These are phyloP conservation scores for Macrolepiota fuliginosa DNA, from an alignment of 768 basidiomycete species.

Conservation along the genomic window DNA sequence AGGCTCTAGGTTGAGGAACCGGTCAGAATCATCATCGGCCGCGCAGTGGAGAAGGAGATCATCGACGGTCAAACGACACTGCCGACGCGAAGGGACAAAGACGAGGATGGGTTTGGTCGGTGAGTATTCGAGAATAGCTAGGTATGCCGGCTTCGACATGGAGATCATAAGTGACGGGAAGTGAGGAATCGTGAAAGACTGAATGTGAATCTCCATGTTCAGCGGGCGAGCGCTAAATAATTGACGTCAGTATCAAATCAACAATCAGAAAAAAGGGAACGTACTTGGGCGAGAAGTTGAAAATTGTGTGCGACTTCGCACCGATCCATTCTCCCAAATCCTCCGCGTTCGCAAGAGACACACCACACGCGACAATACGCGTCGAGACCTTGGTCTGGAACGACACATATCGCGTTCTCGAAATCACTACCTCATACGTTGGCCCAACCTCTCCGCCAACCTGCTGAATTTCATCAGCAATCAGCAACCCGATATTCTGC, in stretches of 20 bases:
- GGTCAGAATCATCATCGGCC: slow-evolving; percentile 80
- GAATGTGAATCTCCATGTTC: slow-evolving; percentile 96
- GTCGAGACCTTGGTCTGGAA: slow-evolving; percentile 92
- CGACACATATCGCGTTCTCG: slow-evolving; percentile 94
- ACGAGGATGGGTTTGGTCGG: slow-evolving; percentile 83
- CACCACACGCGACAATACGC: slow-evolving; percentile 82
- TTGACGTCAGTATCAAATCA: neutral
- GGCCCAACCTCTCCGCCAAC: slow-evolving; percentile 95
- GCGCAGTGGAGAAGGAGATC: slow-evolving; percentile 87
- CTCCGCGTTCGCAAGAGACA: slow-evolving; percentile 90
- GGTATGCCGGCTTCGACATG: slow-evolving; percentile 98
- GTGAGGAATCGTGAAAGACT: slow-evolving; percentile 95
- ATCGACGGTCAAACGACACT: slow-evolving; percentile 91
- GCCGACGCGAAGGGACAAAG: slow-evolving; percentile 91
- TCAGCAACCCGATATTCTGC: slow-evolving; percentile 87
- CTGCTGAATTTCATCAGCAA: slow-evolving; percentile 90
- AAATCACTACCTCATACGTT: slow-evolving; percentile 95
- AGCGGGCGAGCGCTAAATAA: slow-evolving; percentile 81
- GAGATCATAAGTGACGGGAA: slow-evolving; percentile 98
- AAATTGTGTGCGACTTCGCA: slow-evolving; percentile 88
- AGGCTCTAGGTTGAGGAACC: slow-evolving; percentile 87
- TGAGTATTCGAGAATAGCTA: slow-evolving; percentile 87
- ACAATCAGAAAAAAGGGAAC: slow-evolving; percentile 12
- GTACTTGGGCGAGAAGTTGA: slow-evolving; percentile 95
- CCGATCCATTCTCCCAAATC: slow-evolving; percentile 99